phyloP scores from a whole-genome alignment of 192 early-diverging fungal genomes.

The Kappamyces sp. region DNA sequence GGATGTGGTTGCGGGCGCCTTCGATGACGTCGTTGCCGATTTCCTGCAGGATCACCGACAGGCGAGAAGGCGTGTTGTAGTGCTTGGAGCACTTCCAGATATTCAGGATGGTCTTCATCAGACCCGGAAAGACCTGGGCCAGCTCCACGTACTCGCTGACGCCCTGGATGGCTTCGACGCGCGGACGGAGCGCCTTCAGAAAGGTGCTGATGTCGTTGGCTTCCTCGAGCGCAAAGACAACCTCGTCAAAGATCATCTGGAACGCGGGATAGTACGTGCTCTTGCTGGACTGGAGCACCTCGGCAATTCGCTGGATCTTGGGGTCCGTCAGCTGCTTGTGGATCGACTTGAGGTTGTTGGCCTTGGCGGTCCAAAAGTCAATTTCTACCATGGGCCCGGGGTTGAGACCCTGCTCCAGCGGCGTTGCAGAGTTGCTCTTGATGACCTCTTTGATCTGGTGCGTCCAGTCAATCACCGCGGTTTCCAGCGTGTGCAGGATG shows the following conservation, averaged over 20 bases:
- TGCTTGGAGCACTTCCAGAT: slow-evolving; percentile 54
- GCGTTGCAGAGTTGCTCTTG: slow-evolving; percentile 51
- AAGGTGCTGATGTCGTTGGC: slow-evolving; percentile 55
- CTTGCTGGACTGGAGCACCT: slow-evolving; percentile 48
- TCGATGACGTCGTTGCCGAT: slow-evolving; percentile 67
- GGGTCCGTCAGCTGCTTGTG: slow-evolving; percentile 57
- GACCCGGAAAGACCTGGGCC: slow-evolving; percentile 47
- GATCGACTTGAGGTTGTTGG: slow-evolving; percentile 57
- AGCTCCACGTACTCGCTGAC: slow-evolving; percentile 53
- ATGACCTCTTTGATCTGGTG: slow-evolving; percentile 66
- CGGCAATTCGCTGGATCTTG: slow-evolving; percentile 57
- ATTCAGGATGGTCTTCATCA: slow-evolving; percentile 48
- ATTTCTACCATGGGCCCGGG: slow-evolving; percentile 61
- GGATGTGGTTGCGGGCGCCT: slow-evolving; percentile 50
- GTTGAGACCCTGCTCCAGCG: slow-evolving; percentile 57
- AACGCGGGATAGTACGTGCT: slow-evolving; percentile 70
- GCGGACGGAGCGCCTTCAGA: slow-evolving; percentile 49
- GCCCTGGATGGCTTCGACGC: slow-evolving; percentile 42
- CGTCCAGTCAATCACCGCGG: slow-evolving; percentile 65
- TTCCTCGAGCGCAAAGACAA: slow-evolving; percentile 57
- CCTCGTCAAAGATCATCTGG: slow-evolving; percentile 58
- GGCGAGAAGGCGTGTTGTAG: slow-evolving; percentile 56
- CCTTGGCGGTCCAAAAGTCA: slow-evolving; percentile 65
- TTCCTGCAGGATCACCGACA: slow-evolving; percentile 55
- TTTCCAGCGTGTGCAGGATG: slow-evolving; percentile 56